Evolutionary conservation across 2,329 filamentous ascomycete genomes (phyloP), one percentile per base, ranked within the genome.

Genomic region (Colletotrichum sp.): DNA sequence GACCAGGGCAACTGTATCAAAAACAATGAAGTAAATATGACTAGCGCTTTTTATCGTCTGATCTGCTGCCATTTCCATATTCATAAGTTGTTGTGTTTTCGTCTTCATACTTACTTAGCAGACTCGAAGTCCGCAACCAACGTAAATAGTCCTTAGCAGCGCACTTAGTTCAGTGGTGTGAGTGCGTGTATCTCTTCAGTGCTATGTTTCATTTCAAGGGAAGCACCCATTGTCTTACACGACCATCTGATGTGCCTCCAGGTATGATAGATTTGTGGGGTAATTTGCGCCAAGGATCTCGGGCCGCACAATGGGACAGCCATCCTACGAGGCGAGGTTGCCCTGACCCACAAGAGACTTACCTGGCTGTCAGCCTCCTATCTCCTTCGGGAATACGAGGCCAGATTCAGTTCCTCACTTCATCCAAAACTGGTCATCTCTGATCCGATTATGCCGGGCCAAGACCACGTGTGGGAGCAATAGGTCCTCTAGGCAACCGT

Each of bases 11-110:
- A 48, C 10, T 21, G 43, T 13, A 21, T 21, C 43, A 13, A 13
- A 3, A 2, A n/a, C 10, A 48, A 48, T 21, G 10, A 4, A 7
- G 3, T 6, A 5, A 13, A 48, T 4, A 3, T 12, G 6, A 0
- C 21, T 13, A 7, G 18, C 18, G 18, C 43, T n/a, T 48, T 48
- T 6, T 21, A 48, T 48, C 10, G 9, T 48, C 18, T 21, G n/a
- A 21, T n/a, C 38, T 48, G 43, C 43, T 21, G 7, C 1, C 34
- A 48, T 21, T 48, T 21, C n/a, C 10, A 21, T 48, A 1, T 6
- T 48, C 16, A 12, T 10, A 3, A 12, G 38, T 48, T 9, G 5
- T 48, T 21, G 38, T 12, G 18, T n/a, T 48, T 18, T n/a, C 3
- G 43, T 21, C 5, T 21, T 48, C 18, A 34, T 34, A 34, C 18